Evolutionary conservation across 192 early-diverging fungal species (phyloP), one percentile per base, ranked within the genome.

Genomic region (Linnemannia zychae): DNA sequence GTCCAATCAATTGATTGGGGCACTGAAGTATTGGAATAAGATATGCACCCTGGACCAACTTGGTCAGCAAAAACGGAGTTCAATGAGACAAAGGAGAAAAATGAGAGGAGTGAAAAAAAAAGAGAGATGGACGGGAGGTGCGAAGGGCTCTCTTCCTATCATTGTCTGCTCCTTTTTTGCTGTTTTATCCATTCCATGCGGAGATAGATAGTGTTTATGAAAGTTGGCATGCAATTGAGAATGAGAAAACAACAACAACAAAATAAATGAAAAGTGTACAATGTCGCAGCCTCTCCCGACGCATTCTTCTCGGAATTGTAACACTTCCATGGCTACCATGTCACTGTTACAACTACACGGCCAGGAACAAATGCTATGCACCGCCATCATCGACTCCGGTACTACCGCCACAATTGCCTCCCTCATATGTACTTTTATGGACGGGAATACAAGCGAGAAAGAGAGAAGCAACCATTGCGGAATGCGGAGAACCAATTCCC

Each of bases 41-140:
- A 63, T 31, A 31, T 63, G 28, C 57, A 31, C 28, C 28, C 57
- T 63, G 28, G 57, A 31, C 57, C n/a, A 44, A 63, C 28, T 63
- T 63, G 57, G 57, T 63, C 57, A 63, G 57, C 57, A 63, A 60
- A 44, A 63, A 63, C 57, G 57, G 28, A 24, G 28, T 31, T 63
- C 57, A 63, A 57, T n/a, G 28, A 63, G 57, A 57, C 12, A 57
- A n/a, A n/a, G 22, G 53, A n/a, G 18, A 24, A 12, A 57, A 31
- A 63, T n/a, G 24, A 60, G 22, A 63, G 31, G 7, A 63, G 15
- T 31, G 57, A 49, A 15, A 49, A 63, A 3, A 22, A 53, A 63
- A n/a, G 57, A 31, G 1, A 63, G 57, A 31, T 63, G 57, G 28
- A 44, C 9, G 40, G 40, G 40, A 63, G 28, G 57, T 63, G 24